Evolutionary conservation across 805 yeast species (phyloP), one percentile per base, ranked within the genome.

Genomic region (Hanseniaspora lachancei): DNA sequence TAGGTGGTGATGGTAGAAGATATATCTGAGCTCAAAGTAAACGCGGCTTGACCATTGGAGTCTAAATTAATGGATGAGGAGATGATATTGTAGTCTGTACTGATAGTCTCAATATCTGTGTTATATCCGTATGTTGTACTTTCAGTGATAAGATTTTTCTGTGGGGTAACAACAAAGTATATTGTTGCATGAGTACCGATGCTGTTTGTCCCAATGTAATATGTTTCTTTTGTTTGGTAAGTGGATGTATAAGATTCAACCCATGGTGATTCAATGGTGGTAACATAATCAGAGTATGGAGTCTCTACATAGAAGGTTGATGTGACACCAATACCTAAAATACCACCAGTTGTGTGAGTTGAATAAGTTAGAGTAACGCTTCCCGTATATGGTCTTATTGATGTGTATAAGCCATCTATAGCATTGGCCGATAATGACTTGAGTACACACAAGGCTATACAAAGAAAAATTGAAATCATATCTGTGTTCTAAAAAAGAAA

Each of bases 301-400:
- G 62, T 60, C 40, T 58, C 59, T 13, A 61, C 60, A 35, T 54
- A 52, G 50, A 58, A 59, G 27, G 58, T 23, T 2, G 61, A 58
- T 20, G 56, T 47, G 16, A 13, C 36, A 29, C 36, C 47, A 27
- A 44, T 3, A 27, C 34, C 34, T 8, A 44, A 10, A 24, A 44
- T 5, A 16, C 23, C 36, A 29, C 36, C 36, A 20, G 4, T 8
- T 27, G 36, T 23, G n/a, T 42, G n/a, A 27, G 47, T 44, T 7
- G 47, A 44, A 8, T 44, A 44, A 7, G 47, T 44, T 4, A 2
- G n/a, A n/a, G 47, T 44, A 1, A 29, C 23, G n/a, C 36, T 27
- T 29, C 47, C 47, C 5, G 36, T 27, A 29, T 44, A 44, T 9
- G 47, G 21, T 7, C 5, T 39, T 10, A 18, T n/a, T 18, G 42